Conservation (phyloP, 2,329 filamentous ascomycete genomes). For the Emmonsiellopsis sp. region DNA sequence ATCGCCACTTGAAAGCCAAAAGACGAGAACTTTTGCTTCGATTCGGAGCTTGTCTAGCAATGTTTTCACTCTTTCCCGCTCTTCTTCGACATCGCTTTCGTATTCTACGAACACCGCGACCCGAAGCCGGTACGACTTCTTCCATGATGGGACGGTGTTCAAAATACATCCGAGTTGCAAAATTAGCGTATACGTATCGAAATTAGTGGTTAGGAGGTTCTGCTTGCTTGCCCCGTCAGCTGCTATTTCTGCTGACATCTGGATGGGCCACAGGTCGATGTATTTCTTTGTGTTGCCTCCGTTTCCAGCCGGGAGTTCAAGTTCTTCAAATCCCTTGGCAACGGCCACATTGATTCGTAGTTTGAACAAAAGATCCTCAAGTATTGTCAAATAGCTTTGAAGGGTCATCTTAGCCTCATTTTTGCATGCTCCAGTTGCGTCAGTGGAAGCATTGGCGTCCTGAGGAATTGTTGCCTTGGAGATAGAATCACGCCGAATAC, state of each 20-base stretch:
- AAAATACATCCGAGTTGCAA: constrained; percentile 78
- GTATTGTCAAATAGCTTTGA: constrained; percentile 68
- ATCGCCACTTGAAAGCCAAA: constrained; percentile 68
- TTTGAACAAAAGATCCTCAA: constrained; percentile 71
- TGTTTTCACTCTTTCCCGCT: constrained; percentile 60
- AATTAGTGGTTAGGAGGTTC: constrained; percentile 73
- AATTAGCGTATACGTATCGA: constrained; percentile 85
- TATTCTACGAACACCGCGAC: constrained; percentile 87
- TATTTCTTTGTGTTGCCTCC: constrained; percentile 59
- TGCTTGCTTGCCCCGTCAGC: constrained; percentile 54
- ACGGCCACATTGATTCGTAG: constrained; percentile 78
- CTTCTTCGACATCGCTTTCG: constrained; percentile 72
- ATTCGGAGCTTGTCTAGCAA: constrained; percentile 75
- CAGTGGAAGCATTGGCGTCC: background rate
- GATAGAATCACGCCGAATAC: constrained; percentile 5
- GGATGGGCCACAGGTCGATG: constrained; percentile 85
- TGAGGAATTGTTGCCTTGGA: constrained; percentile 15
- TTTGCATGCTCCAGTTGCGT: constrained; percentile 5
- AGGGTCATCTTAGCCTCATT: constrained; percentile 33
- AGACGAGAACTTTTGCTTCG: constrained; percentile 68
- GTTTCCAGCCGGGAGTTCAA: constrained; percentile 61
- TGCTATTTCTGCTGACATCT: constrained; percentile 79
- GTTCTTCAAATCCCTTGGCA: constrained; percentile 67
- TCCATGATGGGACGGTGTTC: constrained; percentile 73
- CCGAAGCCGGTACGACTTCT: constrained; percentile 60